Base-by-base conservation (phyloP, 805 yeast species). In the Debaryomyces castellii region DNA sequence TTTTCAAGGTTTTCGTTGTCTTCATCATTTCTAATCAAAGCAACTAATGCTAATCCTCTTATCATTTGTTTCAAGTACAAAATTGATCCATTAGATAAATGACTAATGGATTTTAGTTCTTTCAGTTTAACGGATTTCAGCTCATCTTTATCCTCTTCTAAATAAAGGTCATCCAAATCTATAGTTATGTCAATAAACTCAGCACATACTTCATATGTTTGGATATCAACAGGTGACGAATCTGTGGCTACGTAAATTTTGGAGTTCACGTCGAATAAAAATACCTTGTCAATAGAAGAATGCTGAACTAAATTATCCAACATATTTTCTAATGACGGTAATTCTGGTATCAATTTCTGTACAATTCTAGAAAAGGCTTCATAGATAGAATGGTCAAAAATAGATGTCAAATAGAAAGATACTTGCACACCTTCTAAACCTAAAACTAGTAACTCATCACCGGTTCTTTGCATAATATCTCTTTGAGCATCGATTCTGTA, bases 191-290 rank as follows among this genome's bases (percentile, higher is more conserved):
- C 98, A 39, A 94, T 92, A 59, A 94, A 94, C 59, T 94, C 98
- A 0, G 97, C 95, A 65, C 98, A 94, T 1, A 92, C 96, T 63
- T 94, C 97, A 62, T 94, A 94, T 0, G 95, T 88, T 59, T 90
- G 96, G 34, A 89, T 86, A 66, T 92, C 98, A 33, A 92, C 96
- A 0, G 98, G 97, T 1, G 91, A 83, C 0, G 96, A 87, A 63
- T 94, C 99, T 0, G 98, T 92, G 4, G 97, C 97, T 40, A 92
- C 90, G 61, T 92, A 94, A 17, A 94, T 88, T 62, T 94, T 94
- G 14, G 96, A 87, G 58, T 88, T 87, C 21, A 92, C 82, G 61
- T 94, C 99, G 58, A 94, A 92, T 46, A 94, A 64, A 57, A 91
- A 94, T 16, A 94, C 92, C 69, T 94, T 94, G 53, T 94, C 99